Evolutionary conservation across 176 grass and related monocot species (phyloP).

Genomic region (Musa schizocarpa): DNA sequence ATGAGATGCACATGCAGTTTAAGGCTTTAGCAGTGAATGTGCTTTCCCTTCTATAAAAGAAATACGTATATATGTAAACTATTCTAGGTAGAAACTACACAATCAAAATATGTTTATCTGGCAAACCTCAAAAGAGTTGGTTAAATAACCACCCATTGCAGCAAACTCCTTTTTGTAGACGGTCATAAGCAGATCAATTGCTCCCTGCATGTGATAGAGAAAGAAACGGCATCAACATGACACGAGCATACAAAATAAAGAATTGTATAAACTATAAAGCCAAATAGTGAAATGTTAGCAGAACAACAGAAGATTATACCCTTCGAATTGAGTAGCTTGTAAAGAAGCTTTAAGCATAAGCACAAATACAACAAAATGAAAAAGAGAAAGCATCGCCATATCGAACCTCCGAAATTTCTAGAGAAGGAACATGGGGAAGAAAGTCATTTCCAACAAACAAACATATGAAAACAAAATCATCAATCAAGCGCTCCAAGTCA

Average conservation of each 20-base stretch:
- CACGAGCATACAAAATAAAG: not conserved
- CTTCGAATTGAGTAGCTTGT: not conserved
- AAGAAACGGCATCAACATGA: not conserved
- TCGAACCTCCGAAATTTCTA: slow-evolving; percentile 57
- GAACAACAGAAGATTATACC: not conserved
- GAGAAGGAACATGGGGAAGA: slow-evolving; percentile 56
- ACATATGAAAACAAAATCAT: slow-evolving; percentile 74
- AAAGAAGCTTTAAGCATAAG: not conserved
- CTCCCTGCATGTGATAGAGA: slow-evolving; percentile 4
- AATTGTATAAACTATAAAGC: not conserved
- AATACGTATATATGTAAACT: not conserved
- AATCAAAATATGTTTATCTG: not conserved
- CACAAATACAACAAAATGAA: not conserved
- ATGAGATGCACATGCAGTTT: not conserved
- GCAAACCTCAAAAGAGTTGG: slow-evolving; percentile 24
- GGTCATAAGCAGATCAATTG: slow-evolving; percentile 21
- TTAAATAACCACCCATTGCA: slow-evolving; percentile 27
- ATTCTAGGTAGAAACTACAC: not conserved
- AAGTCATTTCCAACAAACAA: slow-evolving; percentile 90
- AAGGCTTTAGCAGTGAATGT: not conserved
- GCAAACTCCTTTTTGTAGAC: slow-evolving; percentile 25
- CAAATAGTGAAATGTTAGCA: not conserved
- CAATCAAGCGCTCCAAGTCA: slow-evolving; percentile 49
- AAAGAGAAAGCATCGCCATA: not conserved
- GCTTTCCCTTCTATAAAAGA: not conserved